Base-by-base conservation (phyloP, 768 basidiomycete genomes). In the Megacollybia marginata region DNA sequence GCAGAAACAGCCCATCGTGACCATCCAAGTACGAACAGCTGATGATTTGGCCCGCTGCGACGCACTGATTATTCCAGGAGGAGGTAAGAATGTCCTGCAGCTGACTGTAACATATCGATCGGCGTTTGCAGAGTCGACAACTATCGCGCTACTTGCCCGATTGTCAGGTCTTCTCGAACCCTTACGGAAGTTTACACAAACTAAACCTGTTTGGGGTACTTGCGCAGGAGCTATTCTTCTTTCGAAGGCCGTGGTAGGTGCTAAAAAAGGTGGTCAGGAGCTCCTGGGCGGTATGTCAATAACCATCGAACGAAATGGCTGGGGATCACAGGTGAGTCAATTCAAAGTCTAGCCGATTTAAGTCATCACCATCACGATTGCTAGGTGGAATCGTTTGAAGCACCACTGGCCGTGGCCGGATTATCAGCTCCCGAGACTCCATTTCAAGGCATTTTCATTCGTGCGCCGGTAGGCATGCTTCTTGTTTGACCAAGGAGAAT, bases 211-310 rank as follows among this genome's bases (percentile, higher is more conserved):
- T 2, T 98, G 92, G 92, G 94, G 94, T 2, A 96, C 92, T 0
- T 98, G 94, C 65, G 94, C 94, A 0, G 94, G 95, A 10, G 93
- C 93, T 36, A 96, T 97, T 48, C 71, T 97, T 16, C 78, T 97
- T 43, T 78, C 92, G 2, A 74, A 84, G 54, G 68, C 74, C 11
- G 79, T 91, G 2, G 79, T 84, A 42, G 85, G 86, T 42, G 79
- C 83, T 3, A 92, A 92, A 70, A 84, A 82, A 58, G 89, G 88
- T 31, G 92, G 92, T 1, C 92, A 95, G 63, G 88, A 93, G 57
- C 73, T 93, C 12, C 68, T 95, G 10, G 83, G 83, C 31, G 92
- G 85, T 8, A 79, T 96, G 59, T 80, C 83, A 4, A 75, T 95
- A 53, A 80, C 79, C 5, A 83, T 93, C 32, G 83, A 79, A 48